phyloP scores from a whole-genome alignment of 495 filamentous ascomycete species.

The Opeltia flavorubescens region DNA sequence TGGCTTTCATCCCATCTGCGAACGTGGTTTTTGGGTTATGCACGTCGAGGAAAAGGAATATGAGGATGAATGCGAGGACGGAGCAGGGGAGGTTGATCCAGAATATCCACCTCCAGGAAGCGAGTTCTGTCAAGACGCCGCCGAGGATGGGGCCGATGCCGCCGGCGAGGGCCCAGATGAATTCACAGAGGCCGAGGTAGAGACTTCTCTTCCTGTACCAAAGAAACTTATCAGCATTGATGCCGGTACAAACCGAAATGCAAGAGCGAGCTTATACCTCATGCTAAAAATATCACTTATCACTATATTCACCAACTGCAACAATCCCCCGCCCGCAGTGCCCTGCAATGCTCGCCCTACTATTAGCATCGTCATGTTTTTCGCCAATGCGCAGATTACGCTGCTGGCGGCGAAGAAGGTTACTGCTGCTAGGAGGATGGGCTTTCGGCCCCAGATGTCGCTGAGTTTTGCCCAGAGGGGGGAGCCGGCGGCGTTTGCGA shows the following conservation, averaged over 20 bases:
- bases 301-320: conserved; percentile 38
- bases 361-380: conserved; percentile 40
- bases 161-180: conserved; percentile 43
- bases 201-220: conserved; percentile 30
- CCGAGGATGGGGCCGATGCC: conserved; percentile 55
- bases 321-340: conserved; percentile 37
- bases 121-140: conserved; percentile 47
- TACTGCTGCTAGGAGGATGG: conserved; percentile 33
- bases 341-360: conserved; percentile 41
- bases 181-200: conserved; percentile 39
- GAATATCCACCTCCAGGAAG: conserved; percentile 56
- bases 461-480: conserved; percentile 44
- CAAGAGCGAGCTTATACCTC: conserved; percentile 23
- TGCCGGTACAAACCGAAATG: background rate
- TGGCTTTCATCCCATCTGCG: conserved; percentile 51
- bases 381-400: conserved; percentile 33
- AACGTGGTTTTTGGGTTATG: conserved; percentile 65
- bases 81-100: conserved; percentile 61
- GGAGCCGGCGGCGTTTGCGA: conserved; percentile 37
- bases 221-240: background rate
- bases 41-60: conserved; percentile 46
- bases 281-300: conserved; percentile 47
- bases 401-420: conserved; percentile 29
- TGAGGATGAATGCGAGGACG: conserved; percentile 36
- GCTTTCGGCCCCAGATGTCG: conserved; percentile 49